Conservation (phyloP, 164 flowering plant genomes). For the Magnolia officinalis region DNA sequence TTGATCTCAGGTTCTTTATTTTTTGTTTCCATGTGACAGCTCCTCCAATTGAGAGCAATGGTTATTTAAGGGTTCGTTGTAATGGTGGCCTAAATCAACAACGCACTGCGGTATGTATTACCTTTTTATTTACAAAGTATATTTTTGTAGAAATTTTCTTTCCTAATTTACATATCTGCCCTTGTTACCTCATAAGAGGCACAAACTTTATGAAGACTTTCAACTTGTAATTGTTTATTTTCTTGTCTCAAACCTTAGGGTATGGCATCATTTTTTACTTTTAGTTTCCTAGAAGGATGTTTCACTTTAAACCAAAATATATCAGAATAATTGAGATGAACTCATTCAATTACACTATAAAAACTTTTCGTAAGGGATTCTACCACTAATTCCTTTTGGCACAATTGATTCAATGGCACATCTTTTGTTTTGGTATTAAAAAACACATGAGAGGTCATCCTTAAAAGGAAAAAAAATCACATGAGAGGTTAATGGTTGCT, state of each 20-base stretch:
- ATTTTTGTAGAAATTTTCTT: neutral
- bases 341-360: too few species aligned
- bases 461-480: too few species aligned
- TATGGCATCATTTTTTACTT: neutral
- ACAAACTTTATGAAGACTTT: too few species aligned
- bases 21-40: conserved; percentile 38
- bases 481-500: too few species aligned
- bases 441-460: too few species aligned
- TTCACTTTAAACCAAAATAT: neutral
- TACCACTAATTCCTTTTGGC: too few species aligned
- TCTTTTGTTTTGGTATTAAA: too few species aligned
- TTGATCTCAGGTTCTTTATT: neutral
- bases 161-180: neutral
- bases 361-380: too few species aligned
- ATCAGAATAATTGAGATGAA: too few species aligned
- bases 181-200: neutral
- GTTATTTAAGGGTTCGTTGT: conserved; percentile 88
- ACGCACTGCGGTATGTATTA: conserved; percentile 78
- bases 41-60: conserved; percentile 78
- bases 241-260: neutral
- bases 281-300: neutral
- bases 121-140: neutral
- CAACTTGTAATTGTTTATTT: too few species aligned
- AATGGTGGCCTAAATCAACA: conserved; percentile 99
- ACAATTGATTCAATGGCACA: too few species aligned